phyloP scores from a whole-genome alignment of 2,329 filamentous ascomycete genomes.

The Colletotrichum sp. region DNA sequence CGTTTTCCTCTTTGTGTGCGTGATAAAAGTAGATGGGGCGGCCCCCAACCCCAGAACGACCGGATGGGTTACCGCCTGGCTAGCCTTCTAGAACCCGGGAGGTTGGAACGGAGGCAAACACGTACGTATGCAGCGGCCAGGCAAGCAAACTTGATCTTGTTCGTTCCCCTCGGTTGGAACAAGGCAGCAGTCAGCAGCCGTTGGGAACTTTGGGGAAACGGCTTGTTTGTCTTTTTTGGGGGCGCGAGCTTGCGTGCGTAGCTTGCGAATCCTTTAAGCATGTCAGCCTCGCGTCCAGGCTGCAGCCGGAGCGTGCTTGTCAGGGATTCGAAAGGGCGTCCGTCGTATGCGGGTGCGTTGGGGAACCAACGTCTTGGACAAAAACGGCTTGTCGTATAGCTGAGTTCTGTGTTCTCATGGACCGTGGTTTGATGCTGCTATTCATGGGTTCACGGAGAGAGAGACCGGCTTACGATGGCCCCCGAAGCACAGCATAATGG shows the following conservation, averaged over 20 bases:
- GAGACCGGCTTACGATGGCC: background rate
- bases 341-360: fast-evolving
- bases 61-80: background rate
- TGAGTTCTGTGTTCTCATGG: background rate
- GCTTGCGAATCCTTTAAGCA: background rate
- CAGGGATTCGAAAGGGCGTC: background rate
- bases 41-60: background rate
- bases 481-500: background rate
- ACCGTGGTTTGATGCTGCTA: background rate
- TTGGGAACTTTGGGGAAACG: background rate
- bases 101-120: background rate
- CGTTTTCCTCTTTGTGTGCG: background rate
- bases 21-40: background rate
- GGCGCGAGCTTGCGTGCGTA: fast-evolving
- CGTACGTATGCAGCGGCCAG: background rate
- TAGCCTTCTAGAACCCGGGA: background rate
- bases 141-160: background rate
- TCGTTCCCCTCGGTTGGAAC: too few species aligned
- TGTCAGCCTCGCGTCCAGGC: background rate
- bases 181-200: background rate
- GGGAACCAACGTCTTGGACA: background rate
- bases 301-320: background rate
- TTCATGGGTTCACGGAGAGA: background rate
- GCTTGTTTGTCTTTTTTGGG: background rate
- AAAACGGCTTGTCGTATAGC: background rate